Evolutionary conservation across 2,329 filamentous ascomycete genomes (phyloP).

Genomic region (Elsinoe perseae): DNA sequence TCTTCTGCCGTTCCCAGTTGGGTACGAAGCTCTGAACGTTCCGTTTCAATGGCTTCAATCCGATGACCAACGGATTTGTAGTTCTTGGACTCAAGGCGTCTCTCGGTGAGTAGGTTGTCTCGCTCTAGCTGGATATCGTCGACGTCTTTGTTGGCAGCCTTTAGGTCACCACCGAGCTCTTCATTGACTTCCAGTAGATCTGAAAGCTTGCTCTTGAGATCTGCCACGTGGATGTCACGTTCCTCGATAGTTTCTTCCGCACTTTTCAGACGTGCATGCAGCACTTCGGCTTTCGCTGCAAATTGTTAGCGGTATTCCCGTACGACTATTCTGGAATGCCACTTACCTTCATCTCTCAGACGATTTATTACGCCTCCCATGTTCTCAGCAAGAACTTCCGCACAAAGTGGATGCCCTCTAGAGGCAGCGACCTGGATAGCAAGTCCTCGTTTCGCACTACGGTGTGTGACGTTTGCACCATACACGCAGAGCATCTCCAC

Average conservation of each 20-base stretch:
- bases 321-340: neutral
- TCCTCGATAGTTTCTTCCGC: neutral
- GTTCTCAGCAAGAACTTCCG: neutral
- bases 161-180: neutral
- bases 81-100: neutral
- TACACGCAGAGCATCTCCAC: neutral
- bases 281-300: neutral
- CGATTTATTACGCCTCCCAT: neutral
- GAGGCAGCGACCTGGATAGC: neutral
- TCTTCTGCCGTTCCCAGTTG: slow-evolving; percentile 15
- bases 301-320: neutral
- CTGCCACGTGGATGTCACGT: neutral
- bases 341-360: neutral
- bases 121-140: neutral
- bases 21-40: slow-evolving; percentile 15
- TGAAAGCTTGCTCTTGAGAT: neutral
- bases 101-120: neutral
- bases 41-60: slow-evolving; percentile 11
- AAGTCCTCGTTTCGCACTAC: neutral
- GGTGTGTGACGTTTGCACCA: slow-evolving; percentile 8
- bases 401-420: neutral
- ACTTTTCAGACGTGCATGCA: neutral
- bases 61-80: slow-evolving; percentile 11
- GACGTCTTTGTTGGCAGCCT: neutral
- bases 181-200: neutral